A percentile compares a stretch with the other conserved stretches of the same genome.
Conservation (phyloP, 2,329 filamentous ascomycete species). For the Penicillium sp. region DNA sequence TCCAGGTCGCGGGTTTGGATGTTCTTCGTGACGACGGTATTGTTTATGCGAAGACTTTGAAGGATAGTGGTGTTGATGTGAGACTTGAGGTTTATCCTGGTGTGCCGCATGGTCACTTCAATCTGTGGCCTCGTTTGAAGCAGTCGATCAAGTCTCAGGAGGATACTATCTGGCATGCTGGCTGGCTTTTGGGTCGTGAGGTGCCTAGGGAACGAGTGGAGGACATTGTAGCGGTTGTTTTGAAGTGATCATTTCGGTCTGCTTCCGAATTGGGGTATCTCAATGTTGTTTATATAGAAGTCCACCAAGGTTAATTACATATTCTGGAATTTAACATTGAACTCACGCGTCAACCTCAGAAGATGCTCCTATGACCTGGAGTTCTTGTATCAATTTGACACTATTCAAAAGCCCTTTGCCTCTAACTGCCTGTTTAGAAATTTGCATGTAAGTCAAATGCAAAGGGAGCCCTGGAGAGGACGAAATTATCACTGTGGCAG, state of each 20-base stretch:
- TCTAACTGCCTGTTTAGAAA: no score
- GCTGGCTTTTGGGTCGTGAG: conserved; percentile 12
- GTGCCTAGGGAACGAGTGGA: background rate
- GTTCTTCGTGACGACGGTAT: conserved; percentile 54
- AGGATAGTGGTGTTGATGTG: conserved; percentile 48
- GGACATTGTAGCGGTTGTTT: background rate
- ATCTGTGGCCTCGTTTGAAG: conserved; percentile 11
- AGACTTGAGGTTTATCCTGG: conserved; percentile 49
- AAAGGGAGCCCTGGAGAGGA: no score
- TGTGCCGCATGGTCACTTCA: conserved; percentile 39
- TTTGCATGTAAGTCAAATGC: no score
- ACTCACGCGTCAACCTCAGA: no score
- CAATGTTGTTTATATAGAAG: no score
- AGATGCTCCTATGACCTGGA: no score
- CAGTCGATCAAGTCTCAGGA: conserved; percentile 13
- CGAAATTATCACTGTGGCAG: background rate
- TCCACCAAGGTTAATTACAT: no score
- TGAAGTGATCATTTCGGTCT: background rate
- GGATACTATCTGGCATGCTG: conserved; percentile 14
- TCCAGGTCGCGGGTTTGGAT: conserved; percentile 55
- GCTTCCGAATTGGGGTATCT: no score
- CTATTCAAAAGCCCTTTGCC: no score
- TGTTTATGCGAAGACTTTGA: conserved; percentile 53
- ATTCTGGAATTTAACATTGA: no score
- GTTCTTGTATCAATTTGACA: no score